Evolutionary conservation across 768 basidiomycete species (phyloP), one percentile per base, ranked within the genome.

Genomic region (Leccinum barrowsii): DNA sequence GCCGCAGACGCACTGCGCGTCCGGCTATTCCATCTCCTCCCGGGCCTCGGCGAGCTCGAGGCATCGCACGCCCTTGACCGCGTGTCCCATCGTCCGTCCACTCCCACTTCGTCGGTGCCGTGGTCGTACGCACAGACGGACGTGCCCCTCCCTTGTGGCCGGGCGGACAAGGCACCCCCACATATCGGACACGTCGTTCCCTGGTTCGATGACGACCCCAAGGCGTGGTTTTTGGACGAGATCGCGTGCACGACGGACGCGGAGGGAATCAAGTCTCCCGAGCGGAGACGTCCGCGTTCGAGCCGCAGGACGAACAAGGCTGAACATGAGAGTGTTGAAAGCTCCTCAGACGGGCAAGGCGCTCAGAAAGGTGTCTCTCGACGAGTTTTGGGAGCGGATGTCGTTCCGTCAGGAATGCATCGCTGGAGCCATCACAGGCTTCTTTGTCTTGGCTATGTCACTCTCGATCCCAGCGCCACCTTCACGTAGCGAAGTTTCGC

Each of bases 321-420:
- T 8, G 47, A 48, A n/a, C 12, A 10, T 2, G 24, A 64, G 44
- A 75, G 69, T 1, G 59, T 57, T 26, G 63, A 74, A 57, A 58
- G 64, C 62, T 56, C 59, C 3, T 37, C 52, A 69, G 40, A 70
- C 78, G 30, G 67, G 76, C 54, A 85, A 82, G 50, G 84, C 86
- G 65, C 76, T 92, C 54, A 76, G 70, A 15, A 81, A 76, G 60
- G 87, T 92, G 51, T 74, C 76, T 0, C 65, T 82, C 44, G 88
- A 88, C 42, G 95, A 97, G 68, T 99, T 95, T 73, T 99, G 96
- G 95, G 94, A 97, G 73, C 83, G 94, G 15, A 94, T 99, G 89
- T 92, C 88, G 42, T 96, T 91, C 73, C 82, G 97, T 26, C 96
- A 98, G 69, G 97, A 99, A 73, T 98, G 96, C 68, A 82, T 89